These are phyloP conservation scores for Emergomyces orientalis DNA, from an alignment of 2,329 filamentous ascomycete species.

Conservation along the genomic window DNA sequence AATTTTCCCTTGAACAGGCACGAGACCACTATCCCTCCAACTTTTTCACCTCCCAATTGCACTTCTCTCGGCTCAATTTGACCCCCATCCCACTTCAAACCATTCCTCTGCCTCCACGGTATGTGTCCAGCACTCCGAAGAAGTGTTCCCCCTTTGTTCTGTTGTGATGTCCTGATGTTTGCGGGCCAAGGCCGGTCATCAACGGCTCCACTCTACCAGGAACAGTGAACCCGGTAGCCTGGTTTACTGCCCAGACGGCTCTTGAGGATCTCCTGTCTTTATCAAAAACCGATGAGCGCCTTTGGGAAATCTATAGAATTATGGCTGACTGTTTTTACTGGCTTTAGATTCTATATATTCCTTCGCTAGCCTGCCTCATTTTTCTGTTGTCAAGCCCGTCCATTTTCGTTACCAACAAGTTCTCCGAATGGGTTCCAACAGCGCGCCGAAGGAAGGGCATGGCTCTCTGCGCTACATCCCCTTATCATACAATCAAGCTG, in stretches of 20 bases:
- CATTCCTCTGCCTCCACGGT: neutral
- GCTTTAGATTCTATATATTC: neutral
- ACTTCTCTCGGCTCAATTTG: no score
- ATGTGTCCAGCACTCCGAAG: neutral
- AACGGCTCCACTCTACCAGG: neutral
- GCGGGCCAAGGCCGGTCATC: neutral
- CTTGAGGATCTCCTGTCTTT: neutral
- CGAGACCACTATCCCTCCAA: slow-evolving; percentile 25
- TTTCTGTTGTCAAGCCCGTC: neutral
- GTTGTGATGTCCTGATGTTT: neutral
- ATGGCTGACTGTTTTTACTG: neutral
- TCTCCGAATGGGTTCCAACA: slow-evolving; percentile 18
- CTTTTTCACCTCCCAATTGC: neutral
- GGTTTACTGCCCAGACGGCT: neutral
- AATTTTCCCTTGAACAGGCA: slow-evolving; percentile 17
- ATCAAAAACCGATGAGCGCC: neutral
- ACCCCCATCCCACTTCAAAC: neutral
- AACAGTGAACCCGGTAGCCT: neutral
- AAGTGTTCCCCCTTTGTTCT: no score
- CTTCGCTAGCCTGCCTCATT: neutral
- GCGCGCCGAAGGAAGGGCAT: slow-evolving; percentile 9
- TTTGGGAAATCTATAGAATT: neutral
- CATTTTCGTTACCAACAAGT: slow-evolving; percentile 5
- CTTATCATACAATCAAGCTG: slow-evolving; percentile 65
- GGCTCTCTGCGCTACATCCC: slow-evolving; percentile 50